Evolutionary conservation across 371 early-diverging fungal genomes (phyloP), one percentile per base, ranked within the genome.

Genomic region (Coemansia sp.): DNA sequence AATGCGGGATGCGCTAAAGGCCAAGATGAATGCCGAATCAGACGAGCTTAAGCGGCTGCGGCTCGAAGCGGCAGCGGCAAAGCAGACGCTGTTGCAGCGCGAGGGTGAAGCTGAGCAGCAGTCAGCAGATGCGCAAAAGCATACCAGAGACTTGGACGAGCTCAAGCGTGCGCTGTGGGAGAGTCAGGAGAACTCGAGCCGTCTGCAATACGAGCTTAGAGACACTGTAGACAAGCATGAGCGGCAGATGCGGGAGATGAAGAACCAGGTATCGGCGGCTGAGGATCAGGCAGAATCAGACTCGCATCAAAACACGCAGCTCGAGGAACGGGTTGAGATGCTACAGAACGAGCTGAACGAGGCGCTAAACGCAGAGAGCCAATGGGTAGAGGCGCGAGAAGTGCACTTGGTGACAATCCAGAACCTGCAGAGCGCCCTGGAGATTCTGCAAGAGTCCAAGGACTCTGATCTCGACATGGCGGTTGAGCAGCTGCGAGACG

Each of bases 391-490:
- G 24, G 92, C 90, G 58, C 84, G 85, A 14, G 86, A 89, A 56
- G 81, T 83, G 47, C 83, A 85, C 59, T 62, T 82, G 40, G 81
- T 87, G 10, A 90, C 92, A 53, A 73, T 93, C 29, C 77, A 81
- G 48, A 95, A 95, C 66, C 79, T 95, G 58, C 95, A 93, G 67
- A 72, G 84, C 34, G 95, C 94, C 5, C 78, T 95, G 54, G 92
- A 92, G 79, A 89, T 89, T 69, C 92, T 95, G 73, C 94, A 95
- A 78, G 86, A 88, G 22, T 82, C 88, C 80, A 84, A 84, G 79
- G 76, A 74, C n/a, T 40, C 89, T 0, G 92, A 94, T 63, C 86
- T 93, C 42, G 89, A 88, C 53, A 82, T 87, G 60, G 92, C 91
- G 0, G 83, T 93, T 0, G 91, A 89, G 48, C 84, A 82, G 37